These are phyloP conservation scores for Fusarium keratoplasticum DNA, from an alignment of 2,329 filamentous ascomycete species.

Conservation along the genomic window DNA sequence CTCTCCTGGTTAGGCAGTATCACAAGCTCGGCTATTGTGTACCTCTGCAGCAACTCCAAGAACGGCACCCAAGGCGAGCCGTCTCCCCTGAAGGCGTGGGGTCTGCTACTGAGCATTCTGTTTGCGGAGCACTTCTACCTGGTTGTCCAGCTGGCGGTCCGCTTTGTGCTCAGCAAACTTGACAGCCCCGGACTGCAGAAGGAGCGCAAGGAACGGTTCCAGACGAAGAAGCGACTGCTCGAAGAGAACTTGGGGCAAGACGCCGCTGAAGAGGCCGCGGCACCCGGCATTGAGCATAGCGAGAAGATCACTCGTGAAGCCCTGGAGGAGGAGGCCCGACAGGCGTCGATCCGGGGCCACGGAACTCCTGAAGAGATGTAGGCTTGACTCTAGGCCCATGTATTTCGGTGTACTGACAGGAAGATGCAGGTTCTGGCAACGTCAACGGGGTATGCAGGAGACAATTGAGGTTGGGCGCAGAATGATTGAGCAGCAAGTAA, in stretches of 20 bases:
- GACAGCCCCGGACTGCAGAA: conserved; percentile 89
- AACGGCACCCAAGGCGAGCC: conserved; percentile 75
- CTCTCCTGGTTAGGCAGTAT: conserved; percentile 94
- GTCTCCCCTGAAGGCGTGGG: conserved; percentile 81
- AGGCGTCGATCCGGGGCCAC: conserved; percentile 61
- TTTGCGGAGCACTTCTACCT: conserved; percentile 92
- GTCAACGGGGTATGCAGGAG: conserved; percentile 68
- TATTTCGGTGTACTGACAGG: conserved; percentile 31
- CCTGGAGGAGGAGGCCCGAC: conserved; percentile 72
- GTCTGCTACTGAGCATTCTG: conserved; percentile 82
- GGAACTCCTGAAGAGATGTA: conserved; percentile 64
- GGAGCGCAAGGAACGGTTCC: conserved; percentile 83
- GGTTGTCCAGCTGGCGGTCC: conserved; percentile 77
- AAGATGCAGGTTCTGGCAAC: conserved; percentile 67
- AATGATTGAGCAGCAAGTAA: conserved; percentile 63
- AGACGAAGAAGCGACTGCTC: conserved; percentile 82
- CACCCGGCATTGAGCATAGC: conserved; percentile 60
- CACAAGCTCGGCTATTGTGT: conserved; percentile 88
- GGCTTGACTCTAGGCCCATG: conserved; percentile 35
- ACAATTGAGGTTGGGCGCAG: conserved; percentile 67
- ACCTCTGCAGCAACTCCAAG: conserved; percentile 81
- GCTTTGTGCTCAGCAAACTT: conserved; percentile 79
- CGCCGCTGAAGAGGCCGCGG: conserved; percentile 60
- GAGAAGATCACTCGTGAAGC: conserved; percentile 74
- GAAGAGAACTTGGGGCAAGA: conserved; percentile 76